A percentile compares a stretch with the other conserved stretches of the same genome.
Evolutionary conservation across 2,329 filamentous ascomycete genomes (phyloP).

Genomic region (Penicillium psychrosexuale): DNA sequence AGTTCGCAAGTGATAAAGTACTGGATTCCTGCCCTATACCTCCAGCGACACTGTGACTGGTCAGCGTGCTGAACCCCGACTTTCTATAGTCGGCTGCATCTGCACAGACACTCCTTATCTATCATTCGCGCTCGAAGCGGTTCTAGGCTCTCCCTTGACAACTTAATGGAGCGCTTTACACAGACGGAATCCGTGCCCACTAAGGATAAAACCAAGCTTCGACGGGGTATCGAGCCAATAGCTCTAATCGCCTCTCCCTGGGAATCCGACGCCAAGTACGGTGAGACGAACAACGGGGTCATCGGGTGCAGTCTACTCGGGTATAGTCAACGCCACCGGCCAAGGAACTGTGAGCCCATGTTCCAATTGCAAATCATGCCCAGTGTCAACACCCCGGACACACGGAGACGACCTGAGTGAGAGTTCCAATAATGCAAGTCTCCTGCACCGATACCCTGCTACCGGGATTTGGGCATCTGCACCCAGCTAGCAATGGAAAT

Average conservation of each 20-base stretch:
- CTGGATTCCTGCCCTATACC: not conserved
- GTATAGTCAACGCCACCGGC: slow-evolving; percentile 1
- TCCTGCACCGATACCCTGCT: slow-evolving; percentile 11
- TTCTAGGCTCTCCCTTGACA: not conserved
- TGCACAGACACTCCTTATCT: not conserved
- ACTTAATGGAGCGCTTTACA: not conserved
- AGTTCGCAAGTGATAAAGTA: not conserved
- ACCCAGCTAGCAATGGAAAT: slow-evolving; percentile 5
- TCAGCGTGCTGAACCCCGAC: not conserved
- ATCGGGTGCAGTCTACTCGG: not conserved
- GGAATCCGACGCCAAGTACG: not conserved
- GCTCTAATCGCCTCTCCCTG: not conserved
- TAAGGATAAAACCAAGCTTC: not conserved
- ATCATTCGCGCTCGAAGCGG: not conserved
- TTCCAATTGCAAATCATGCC: not conserved
- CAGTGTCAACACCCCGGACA: not conserved
- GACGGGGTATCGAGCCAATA: not conserved
- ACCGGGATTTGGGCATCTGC: slow-evolving; percentile 9
- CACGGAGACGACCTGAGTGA: not conserved
- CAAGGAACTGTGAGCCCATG: not conserved
- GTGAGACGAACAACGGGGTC: not conserved
- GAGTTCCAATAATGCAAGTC: slow-evolving; percentile 12
- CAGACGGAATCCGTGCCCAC: not conserved
- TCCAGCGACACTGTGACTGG: not conserved
- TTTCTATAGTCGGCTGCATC: not conserved